Evolutionary conservation across 306 rosid genomes (phyloP).

Genomic region (Sesbania bispinosa): DNA sequence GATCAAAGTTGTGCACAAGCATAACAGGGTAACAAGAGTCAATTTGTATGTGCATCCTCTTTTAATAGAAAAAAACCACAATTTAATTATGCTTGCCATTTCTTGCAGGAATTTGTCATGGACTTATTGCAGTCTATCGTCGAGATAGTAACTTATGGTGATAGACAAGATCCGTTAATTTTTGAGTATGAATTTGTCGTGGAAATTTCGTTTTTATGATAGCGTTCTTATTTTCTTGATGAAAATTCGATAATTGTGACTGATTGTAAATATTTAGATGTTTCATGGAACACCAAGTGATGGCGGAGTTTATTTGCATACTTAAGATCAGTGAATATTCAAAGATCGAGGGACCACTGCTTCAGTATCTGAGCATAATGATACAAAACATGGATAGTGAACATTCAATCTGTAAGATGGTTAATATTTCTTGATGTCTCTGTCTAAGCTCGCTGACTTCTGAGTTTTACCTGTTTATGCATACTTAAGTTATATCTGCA

Average conservation of each 20-base stretch:
- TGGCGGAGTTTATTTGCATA: conserved; percentile 71
- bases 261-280: conserved; percentile 49
- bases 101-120: conserved; percentile 61
- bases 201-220: conserved; percentile 7
- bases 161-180: conserved; percentile 73
- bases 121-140: conserved; percentile 77
- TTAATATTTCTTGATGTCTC: conserved; percentile 10
- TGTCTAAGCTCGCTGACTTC: conserved; percentile 1
- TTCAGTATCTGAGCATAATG: conserved; percentile 85
- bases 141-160: conserved; percentile 82
- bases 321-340: conserved; percentile 60
- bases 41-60: neutral
- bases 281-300: conserved; percentile 86
- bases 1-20: conserved; percentile 33
- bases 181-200: conserved; percentile 58
- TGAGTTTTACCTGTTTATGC: conserved; percentile 10
- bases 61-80: neutral
- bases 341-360: conserved; percentile 69
- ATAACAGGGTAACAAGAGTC: conserved; percentile 34
- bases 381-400: conserved; percentile 81
- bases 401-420: conserved; percentile 70
- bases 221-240: neutral
- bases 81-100: neutral
- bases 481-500: neutral
- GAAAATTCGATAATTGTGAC: conserved; percentile 7